Evolutionary conservation across 768 basidiomycete genomes (phyloP).

Genomic region (Nidularia sp.): DNA sequence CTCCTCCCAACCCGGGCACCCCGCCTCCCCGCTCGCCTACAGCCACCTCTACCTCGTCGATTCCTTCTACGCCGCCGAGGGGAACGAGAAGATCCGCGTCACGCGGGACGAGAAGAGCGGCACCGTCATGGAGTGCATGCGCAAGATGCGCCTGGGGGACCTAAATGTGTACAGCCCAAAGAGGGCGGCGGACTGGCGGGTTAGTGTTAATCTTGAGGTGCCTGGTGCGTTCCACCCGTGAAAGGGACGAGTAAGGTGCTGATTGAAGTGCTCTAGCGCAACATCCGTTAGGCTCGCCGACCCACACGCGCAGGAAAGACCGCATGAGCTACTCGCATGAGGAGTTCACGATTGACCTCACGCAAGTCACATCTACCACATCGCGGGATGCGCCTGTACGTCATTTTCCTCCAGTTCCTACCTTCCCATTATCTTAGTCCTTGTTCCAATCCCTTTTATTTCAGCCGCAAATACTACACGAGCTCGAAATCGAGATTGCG

Average conservation of each 20-base stretch:
- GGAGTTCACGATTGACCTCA: conserved; percentile 89
- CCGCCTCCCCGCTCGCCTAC: conserved; percentile 63
- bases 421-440: neutral
- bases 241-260: neutral
- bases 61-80: conserved; percentile 60
- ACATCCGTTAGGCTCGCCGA: conserved; percentile 61
- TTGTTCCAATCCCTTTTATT: neutral
- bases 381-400: conserved; percentile 48
- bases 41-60: conserved; percentile 77
- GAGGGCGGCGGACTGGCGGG: conserved; percentile 82
- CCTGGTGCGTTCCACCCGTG: conserved; percentile 52
- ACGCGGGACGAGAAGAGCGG: conserved; percentile 77
- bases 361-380: conserved; percentile 71
- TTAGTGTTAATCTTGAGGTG: conserved; percentile 90
- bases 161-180: conserved; percentile 86
- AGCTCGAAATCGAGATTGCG: conserved; percentile 87
- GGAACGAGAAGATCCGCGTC: conserved; percentile 72
- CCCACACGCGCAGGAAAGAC: conserved; percentile 75
- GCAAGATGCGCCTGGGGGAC: conserved; percentile 82
- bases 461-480: conserved; percentile 67
- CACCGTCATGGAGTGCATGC: conserved; percentile 59
- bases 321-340: conserved; percentile 92
- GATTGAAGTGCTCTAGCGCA: conserved; percentile 34
- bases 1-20: conserved; percentile 47
- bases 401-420: conserved; percentile 6